Base-by-base conservation (phyloP, 2,329 filamentous ascomycete genomes). In the Epicoccum nigrum region DNA sequence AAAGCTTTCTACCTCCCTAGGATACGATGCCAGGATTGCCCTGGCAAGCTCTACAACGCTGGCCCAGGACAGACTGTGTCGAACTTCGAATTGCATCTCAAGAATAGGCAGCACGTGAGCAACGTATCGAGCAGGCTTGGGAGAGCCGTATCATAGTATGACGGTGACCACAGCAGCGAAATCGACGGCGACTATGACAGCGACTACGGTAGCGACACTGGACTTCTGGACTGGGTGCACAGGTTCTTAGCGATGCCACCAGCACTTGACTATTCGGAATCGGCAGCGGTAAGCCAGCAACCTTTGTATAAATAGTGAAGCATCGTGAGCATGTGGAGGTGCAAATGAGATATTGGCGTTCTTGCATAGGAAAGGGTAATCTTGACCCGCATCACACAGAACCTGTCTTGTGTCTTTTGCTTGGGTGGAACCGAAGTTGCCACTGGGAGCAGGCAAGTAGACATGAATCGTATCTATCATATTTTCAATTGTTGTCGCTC, bases 11-110 rank as follows among this genome's bases (percentile, higher is more conserved):
- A 88, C 74, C 80, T 96, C 41, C 94, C 94, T 7, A 83, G 94
- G 42, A 97, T 99, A 58, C 83, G 90, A 51, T 99, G 94, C 72
- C 84, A 88, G 38, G 94, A 99, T 72, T 97, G 94, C 70, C 90
- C 91, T 0, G 91, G 90, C 23, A 97, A 97, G 74, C 79, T 96
- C 9, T 99, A 99, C 74, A 96, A 92, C 0, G 90, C 92, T 0
- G 90, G 92, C 0, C 91, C 92, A 0, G 90, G 88, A 19, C 88
- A 83, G 70, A 92, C 91, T 2, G 89, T 93, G 4, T 87, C 87
- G 37, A 96, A 96, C 68, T 99, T 99, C 58, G 90, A 96, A 74
- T 86, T 95, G 1, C 94, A 99, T 76, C 79, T 97, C 40, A 90
- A 87, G 73, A 97, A 96, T 73, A 84, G 89, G 34, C 79, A 82